phyloP scores from a whole-genome alignment of 805 yeast genomes.

The Saturnispora saitoi region DNA sequence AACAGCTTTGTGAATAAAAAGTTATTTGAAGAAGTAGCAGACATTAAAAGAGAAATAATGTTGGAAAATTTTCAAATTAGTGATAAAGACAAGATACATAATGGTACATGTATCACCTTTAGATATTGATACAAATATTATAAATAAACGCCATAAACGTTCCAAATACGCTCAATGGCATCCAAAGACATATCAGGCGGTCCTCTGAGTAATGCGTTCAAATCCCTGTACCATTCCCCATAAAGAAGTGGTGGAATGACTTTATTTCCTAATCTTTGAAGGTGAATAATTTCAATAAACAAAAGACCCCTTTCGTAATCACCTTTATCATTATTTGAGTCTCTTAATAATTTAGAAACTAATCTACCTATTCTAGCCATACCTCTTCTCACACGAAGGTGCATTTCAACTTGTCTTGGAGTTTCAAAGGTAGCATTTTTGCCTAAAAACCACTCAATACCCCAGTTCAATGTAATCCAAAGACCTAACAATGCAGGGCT shows the following conservation, averaged over 20 bases:
- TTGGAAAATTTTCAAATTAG: not conserved
- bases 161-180: constrained; percentile 52
- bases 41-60: not conserved
- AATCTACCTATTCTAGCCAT: constrained; percentile 18
- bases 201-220: constrained; percentile 47
- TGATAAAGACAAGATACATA: not conserved
- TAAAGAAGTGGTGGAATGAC: constrained; percentile 43
- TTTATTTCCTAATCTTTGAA: constrained; percentile 40
- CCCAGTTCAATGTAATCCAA: constrained; percentile 31
- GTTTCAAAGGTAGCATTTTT: not conserved
- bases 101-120: too few relatives aligned
- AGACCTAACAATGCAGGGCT: constrained; percentile 65
- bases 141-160: constrained; percentile 38
- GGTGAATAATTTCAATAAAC: constrained; percentile 54
- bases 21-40: not conserved
- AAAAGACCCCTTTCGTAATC: constrained; percentile 48
- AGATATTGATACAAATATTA: not conserved
- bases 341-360: constrained; percentile 15
- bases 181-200: constrained; percentile 33
- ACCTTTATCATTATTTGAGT: constrained; percentile 13
- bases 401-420: not conserved
- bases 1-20: not conserved
- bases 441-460: constrained; percentile 7
- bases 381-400: constrained; percentile 5
- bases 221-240: constrained; percentile 53